Base-by-base conservation (phyloP, 331 rosid species). In the Acacia concinna region DNA sequence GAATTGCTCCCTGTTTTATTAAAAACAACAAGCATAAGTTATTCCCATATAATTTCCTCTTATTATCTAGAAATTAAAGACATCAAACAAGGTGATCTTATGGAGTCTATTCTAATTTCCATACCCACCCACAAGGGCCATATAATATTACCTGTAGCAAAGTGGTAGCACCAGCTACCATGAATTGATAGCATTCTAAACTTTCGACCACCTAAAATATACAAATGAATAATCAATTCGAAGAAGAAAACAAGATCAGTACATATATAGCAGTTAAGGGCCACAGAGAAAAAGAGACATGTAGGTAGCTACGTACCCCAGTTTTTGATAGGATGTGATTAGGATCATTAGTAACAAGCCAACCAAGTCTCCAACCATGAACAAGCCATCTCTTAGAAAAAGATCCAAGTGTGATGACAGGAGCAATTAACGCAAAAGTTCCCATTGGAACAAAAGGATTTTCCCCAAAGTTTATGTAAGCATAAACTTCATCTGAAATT, bases 321-420 rank as follows among this genome's bases (percentile, higher is more conserved):
- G 68, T 44, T 27, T 77, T 74, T 12, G 4, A 28, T 46, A 88
- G 71, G 63, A 84, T 60, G 78, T 57, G 52, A 8, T 73, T 27
- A 17, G 88, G 87, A 41, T 88, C 92, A 54, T 30, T 49, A 10
- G 68, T 32, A 34, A 84, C 90, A 49, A 84, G 77, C 90, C 90
- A 88, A 20, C 88, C 88, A 40, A 86, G 74, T 77, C 85, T 68
- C 92, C 87, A 86, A 28, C 92, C 92, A 49, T 87, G 90, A 68
- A 86, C 84, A 27, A 74, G 6, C 85, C 84, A 86, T 78, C 80
- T 65, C 85, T 84, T 88, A 4, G 90, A 86, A 35, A 88, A 65
- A n/a, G 87, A 86, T n/a, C 92, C 87, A 4, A 86, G 83, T 4
- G 87, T 86, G 11, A 88, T 40, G 8, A 88, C 87, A n/a, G 88